phyloP scores from a whole-genome alignment of 345 rosid species.

The Rhodamnia argentea region DNA sequence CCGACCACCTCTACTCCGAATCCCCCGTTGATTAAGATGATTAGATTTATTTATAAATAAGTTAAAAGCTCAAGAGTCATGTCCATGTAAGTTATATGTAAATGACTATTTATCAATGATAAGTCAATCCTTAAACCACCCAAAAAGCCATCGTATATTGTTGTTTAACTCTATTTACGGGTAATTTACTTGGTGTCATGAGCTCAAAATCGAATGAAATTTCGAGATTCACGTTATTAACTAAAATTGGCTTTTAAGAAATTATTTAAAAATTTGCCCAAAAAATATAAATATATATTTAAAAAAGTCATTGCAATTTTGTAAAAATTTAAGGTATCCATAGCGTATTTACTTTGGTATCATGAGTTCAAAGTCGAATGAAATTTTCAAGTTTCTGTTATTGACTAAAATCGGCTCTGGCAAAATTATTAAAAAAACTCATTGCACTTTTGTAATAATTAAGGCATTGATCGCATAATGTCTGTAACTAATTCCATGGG shows the following conservation, averaged over 20 bases:
- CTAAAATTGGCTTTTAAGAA: no score
- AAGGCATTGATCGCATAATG: background rate
- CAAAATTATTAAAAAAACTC: background rate
- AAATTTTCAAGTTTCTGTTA: no score
- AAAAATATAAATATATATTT: background rate
- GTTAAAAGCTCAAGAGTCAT: no score
- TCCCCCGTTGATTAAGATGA: fast-evolving
- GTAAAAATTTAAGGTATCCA: background rate
- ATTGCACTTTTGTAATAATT: background rate
- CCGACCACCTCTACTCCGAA: no score
- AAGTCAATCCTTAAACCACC: fast-evolving
- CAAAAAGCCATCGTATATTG: fast-evolving
- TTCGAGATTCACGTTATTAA: fast-evolving
- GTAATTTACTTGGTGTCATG: fast-evolving
- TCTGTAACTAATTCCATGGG: no score
- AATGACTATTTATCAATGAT: no score
- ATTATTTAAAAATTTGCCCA: no score
- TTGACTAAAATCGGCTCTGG: no score
- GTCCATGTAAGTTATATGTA: no score
- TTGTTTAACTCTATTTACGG: fast-evolving
- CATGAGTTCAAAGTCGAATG: no score
- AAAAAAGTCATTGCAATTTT: background rate
- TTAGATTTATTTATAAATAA: background rate
- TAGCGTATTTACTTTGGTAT: no score
- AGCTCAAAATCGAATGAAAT: fast-evolving